Conservation (phyloP, 2,329 filamentous ascomycete species). For the Stagonosporopsis rhizophila region DNA sequence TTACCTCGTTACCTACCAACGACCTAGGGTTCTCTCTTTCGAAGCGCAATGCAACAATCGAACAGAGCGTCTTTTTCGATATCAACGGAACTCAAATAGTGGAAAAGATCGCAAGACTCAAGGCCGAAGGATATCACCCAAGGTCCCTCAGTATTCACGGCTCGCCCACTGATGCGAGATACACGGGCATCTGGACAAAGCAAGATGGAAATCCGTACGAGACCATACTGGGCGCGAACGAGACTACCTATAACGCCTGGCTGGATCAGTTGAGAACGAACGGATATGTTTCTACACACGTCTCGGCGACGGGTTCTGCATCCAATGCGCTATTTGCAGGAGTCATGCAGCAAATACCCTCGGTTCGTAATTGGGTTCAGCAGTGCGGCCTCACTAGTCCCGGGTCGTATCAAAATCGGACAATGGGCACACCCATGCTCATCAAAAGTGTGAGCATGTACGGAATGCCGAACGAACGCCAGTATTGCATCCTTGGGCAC, state of each 20-base stretch:
- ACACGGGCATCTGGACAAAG: constrained; percentile 31
- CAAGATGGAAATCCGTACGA: constrained; percentile 22
- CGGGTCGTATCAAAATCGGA: constrained; percentile 12
- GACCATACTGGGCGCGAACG: constrained; percentile 24
- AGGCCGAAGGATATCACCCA: constrained; percentile 25
- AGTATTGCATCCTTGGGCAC: constrained; percentile 30
- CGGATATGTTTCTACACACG: constrained; percentile 31
- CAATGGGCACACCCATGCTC: constrained; percentile 10
- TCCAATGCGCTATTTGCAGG: constrained; percentile 29
- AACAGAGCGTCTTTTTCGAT: constrained; percentile 22
- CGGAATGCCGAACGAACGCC: constrained; percentile 21
- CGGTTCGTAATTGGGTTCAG: constrained; percentile 18
- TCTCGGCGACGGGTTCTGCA: constrained; percentile 29
- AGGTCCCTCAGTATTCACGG: constrained; percentile 27
- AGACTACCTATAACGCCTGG: constrained; percentile 27
- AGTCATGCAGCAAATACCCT: constrained; percentile 26
- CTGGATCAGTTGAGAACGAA: constrained; percentile 20
- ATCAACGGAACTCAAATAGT: constrained; percentile 13
- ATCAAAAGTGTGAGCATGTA: constrained; percentile 30
- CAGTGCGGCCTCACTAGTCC: constrained; percentile 22
- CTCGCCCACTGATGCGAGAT: constrained; percentile 20
- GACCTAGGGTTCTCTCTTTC: constrained; percentile 1
- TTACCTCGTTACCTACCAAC: constrained; percentile 14
- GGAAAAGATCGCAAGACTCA: constrained; percentile 17
- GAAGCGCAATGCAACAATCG: constrained; percentile 19